phyloP scores from a whole-genome alignment of 2,329 filamentous ascomycete genomes.

The Calonectria pteridis region DNA sequence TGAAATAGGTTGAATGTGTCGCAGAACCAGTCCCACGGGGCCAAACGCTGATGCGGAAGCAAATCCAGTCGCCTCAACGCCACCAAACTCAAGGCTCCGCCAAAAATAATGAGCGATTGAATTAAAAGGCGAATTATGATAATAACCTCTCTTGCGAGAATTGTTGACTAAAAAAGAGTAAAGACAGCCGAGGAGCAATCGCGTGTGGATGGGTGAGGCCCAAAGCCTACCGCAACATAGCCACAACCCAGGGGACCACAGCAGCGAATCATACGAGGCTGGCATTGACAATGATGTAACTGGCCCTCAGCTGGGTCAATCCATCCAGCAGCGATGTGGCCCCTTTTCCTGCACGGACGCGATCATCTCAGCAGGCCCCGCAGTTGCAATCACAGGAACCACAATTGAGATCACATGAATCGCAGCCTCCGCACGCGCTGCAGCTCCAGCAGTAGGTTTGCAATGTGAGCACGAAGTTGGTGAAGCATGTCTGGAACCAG shows the following conservation, averaged over 20 bases:
- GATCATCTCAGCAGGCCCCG: neutral
- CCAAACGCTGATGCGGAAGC: neutral
- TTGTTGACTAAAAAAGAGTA: neutral
- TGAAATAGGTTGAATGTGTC: too few species aligned
- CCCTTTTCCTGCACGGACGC: neutral
- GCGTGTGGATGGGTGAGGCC: neutral
- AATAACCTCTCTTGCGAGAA: neutral
- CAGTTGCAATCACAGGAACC: constrained; percentile 8
- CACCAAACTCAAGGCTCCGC: neutral
- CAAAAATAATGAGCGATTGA: neutral
- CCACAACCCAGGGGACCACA: neutral
- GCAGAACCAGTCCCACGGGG: neutral
- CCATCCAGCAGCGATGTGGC: neutral
- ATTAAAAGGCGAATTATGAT: neutral
- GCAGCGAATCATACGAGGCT: neutral
- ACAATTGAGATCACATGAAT: neutral
- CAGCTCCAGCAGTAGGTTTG: constrained; percentile 3
- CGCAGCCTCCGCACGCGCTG: neutral
- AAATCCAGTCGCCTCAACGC: neutral
- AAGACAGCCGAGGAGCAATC: neutral
- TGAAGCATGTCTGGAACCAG: neutral
- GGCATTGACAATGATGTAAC: neutral
- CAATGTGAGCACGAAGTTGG: neutral
- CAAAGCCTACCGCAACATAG: neutral
- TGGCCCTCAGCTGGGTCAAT: neutral